phyloP scores from a whole-genome alignment of 768 basidiomycete genomes.

The Hemileccinum rubropunctum region DNA sequence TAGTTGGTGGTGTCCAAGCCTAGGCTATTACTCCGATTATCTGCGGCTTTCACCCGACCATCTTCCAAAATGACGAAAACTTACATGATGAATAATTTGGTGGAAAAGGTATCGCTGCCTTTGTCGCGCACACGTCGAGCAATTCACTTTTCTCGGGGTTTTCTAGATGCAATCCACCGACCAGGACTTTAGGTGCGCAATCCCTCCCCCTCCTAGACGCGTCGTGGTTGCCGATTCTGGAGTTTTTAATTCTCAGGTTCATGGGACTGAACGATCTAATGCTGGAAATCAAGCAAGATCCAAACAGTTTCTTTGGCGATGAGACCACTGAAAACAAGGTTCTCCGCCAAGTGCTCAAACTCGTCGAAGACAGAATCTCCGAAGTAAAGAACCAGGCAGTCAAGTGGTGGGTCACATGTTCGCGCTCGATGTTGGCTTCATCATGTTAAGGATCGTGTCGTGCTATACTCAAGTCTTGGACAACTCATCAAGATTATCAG shows the following conservation, averaged over 20 bases:
- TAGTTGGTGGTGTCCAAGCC: slow-evolving; percentile 2
- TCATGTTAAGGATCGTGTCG: slow-evolving; percentile 2
- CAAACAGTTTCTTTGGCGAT: slow-evolving; percentile 73
- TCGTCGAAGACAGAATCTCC: slow-evolving; percentile 93
- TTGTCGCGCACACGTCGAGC: not conserved
- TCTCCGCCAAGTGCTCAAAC: slow-evolving; percentile 74
- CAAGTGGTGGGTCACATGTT: slow-evolving; percentile 63
- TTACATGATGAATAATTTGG: slow-evolving; percentile 80
- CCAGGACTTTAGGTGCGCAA: slow-evolving; percentile 79
- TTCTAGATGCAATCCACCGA: slow-evolving; percentile 84
- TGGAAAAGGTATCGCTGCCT: slow-evolving; percentile 61
- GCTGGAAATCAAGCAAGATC: slow-evolving; percentile 82
- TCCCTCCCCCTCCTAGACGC: slow-evolving; percentile 12
- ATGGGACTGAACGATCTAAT: slow-evolving; percentile 97
- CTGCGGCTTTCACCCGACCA: not conserved
- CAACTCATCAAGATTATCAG: slow-evolving; percentile 88
- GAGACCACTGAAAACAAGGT: slow-evolving; percentile 84
- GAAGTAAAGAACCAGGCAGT: slow-evolving; percentile 99
- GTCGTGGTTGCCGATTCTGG: slow-evolving; percentile 14
- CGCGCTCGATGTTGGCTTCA: not conserved
- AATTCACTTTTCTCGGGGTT: slow-evolving; percentile 2
- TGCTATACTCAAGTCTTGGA: slow-evolving; percentile 61
- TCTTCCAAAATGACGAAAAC: slow-evolving; percentile 70
- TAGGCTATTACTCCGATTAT: not conserved
- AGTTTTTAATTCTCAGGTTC: slow-evolving; percentile 53